These are phyloP conservation scores for Fusarium sp. DNA, from an alignment of 2,329 filamentous ascomycete genomes.

Conservation along the genomic window DNA sequence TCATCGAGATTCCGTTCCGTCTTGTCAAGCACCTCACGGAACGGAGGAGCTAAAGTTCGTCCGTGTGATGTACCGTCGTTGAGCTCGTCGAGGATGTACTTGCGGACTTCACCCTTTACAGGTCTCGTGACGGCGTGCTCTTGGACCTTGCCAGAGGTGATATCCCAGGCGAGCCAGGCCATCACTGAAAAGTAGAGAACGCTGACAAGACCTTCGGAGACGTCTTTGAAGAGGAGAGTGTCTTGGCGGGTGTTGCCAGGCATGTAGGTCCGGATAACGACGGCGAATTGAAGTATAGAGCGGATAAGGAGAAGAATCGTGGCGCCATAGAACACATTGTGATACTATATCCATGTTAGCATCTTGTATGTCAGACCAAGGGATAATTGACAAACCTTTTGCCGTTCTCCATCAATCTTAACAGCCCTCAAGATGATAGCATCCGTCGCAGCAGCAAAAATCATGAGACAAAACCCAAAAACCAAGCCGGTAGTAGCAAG, in stretches of 20 bases:
- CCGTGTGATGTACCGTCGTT: neutral
- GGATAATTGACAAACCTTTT: slow-evolving; percentile 3
- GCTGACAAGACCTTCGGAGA: slow-evolving; percentile 12
- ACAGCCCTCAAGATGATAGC: slow-evolving; percentile 3
- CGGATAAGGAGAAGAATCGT: slow-evolving; percentile 12
- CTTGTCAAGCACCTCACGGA: neutral
- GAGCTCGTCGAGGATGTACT: neutral
- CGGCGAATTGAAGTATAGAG: slow-evolving; percentile 4
- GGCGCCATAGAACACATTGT: neutral
- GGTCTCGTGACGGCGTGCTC: neutral
- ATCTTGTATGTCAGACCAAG: neutral
- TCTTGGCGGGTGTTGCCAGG: slow-evolving; percentile 5
- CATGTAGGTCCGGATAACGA: neutral
- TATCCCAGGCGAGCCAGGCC: slow-evolving; percentile 1
- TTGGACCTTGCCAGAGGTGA: neutral
- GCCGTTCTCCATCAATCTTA: neutral
- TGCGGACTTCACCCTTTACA: neutral
- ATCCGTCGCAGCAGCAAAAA: neutral
- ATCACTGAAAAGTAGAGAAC: slow-evolving; percentile 4
- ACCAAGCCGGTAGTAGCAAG: slow-evolving; percentile 13
- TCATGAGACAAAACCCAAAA: slow-evolving; percentile 21
- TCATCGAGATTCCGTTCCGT: neutral
- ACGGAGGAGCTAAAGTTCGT: neutral
- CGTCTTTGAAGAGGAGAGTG: slow-evolving; percentile 5
- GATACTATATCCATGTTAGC: neutral